Evolutionary conservation across 129 eudicot species (phyloP), one percentile per base, ranked within the genome.

Genomic region (Chrysanthemum makinoi): DNA sequence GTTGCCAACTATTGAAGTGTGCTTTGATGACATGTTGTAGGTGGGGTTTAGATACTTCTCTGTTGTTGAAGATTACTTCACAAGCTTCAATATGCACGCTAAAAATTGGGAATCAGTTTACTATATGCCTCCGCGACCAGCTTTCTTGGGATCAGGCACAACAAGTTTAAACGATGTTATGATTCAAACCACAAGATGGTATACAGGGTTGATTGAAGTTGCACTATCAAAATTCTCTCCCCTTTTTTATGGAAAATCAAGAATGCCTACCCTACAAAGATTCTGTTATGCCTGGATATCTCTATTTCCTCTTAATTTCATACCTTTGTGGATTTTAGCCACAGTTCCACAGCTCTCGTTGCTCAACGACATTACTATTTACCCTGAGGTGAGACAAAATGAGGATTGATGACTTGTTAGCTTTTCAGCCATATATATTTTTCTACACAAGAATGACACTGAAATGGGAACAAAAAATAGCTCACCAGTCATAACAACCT

Each of bases 161-260:
- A 73, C 80, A 47, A 88, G 69, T 73, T 72, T 83, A 15, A 79
- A 75, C 48, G 91, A 86, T 10, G 0, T 46, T 22, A 47, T 88
- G 67, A 74, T 74, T 53, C 96, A 88, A 72, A 68, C 69, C 19
- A 86, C 85, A 12, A 69, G 96, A 39, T 88, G 96, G 96, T 1
- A 0, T 1, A 22, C 83, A 6, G 96, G 96, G 15, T 44, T 79
- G 26, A 57, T 67, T 6, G 85, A 81, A 64, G 80, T 83, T 56
- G 82, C 60, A 1, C 28, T 88, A 16, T 88, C 91, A 19, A 83
- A 68, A 61, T 81, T 69, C 57, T 76, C 60, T 59, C 96, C 96
- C 8, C 44, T 88, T 33, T 20, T 83, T 14, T 86, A 88, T 63
- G 85, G 89, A 5, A 30, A 79, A 13, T 50, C 62, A 20, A 76